Base-by-base conservation (phyloP, 176 grass and related monocot species). In the Aegilops tauschii region DNA sequence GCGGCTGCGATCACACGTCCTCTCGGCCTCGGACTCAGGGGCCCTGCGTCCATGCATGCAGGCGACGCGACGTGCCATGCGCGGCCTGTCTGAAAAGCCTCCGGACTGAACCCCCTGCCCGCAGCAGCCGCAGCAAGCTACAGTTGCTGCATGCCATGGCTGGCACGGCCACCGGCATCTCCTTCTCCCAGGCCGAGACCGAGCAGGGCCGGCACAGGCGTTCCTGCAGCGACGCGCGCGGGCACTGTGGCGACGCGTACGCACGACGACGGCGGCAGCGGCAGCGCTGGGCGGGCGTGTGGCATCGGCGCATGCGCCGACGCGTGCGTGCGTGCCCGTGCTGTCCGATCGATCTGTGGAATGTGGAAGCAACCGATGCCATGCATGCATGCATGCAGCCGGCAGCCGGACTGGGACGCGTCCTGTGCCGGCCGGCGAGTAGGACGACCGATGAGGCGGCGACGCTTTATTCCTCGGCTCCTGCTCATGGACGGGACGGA, bases 1-100 rank as follows among this genome's bases (percentile, higher is more conserved):
- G 40, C 40, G 13, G 1, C 44, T 52, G 85, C 75, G 9, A 80
- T 67, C 74, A 90, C 20, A 78, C 14, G 85, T 87, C 80, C 34
- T 13, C 39, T 87, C 74, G 5, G 45, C 3, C 11, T 45, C 44
- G 12, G 44, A 12, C 44, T 45, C 12, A 12, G 44, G 44, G 44
- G 3, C 12, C 44, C 44, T 12, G 12, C 44, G 11, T 4, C 44
- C 44, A 12, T 45, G 44, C 42, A 12, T 45, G 42, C 44, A 47
- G 44, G 1, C 44, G 44, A 47, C 44, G 44, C 44, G 44, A 47
- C 44, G 12, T 47, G 44, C 44, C 44, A 47, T 47, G 44, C 44
- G 45, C 45, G 13, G 44, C 4, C 45, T 49, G 45, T 12, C 45
- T 49, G 45, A 49, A 49, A 14, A 49, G 44, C 44, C 44, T 47